Conservation (phyloP, 805 yeast genomes). For the Myxozyma sirexii region DNA sequence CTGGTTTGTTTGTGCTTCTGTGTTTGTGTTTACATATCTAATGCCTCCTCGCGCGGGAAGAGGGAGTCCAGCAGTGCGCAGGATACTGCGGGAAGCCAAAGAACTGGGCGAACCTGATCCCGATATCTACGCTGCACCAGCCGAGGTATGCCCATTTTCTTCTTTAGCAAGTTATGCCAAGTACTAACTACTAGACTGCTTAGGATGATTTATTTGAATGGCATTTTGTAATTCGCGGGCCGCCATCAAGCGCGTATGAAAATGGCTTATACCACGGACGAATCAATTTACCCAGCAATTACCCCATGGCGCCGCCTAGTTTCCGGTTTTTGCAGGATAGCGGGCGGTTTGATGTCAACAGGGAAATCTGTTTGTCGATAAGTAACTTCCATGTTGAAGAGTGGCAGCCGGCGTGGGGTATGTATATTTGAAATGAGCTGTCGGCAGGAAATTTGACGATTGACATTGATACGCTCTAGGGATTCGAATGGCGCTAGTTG, state of each 20-base stretch:
- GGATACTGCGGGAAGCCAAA: conserved; percentile 30
- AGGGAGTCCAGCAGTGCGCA: conserved; percentile 22
- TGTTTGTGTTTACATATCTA: not conserved
- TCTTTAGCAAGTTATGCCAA: not conserved
- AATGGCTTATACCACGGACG: conserved; percentile 90
- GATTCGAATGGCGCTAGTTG: conserved; percentile 30
- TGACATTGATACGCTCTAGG: too few species aligned
- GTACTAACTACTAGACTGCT: not conserved
- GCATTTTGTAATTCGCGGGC: conserved; percentile 92
- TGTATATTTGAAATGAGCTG: not conserved
- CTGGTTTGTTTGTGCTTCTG: not conserved
- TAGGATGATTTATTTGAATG: conserved; percentile 48
- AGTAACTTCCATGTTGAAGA: conserved; percentile 34
- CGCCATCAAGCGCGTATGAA: conserved; percentile 83
- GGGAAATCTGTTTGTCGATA: conserved; percentile 31
- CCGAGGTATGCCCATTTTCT: conserved; percentile 13
- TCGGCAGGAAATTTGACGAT: too few species aligned
- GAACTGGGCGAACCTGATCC: conserved; percentile 20
- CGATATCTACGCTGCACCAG: conserved; percentile 29
- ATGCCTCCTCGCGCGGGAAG: conserved; percentile 10
- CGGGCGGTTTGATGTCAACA: conserved; percentile 30
- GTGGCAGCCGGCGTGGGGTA: conserved; percentile 35
- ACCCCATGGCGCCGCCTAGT: conserved; percentile 85
- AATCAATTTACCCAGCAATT: conserved; percentile 78
- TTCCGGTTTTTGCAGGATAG: conserved; percentile 36